These are phyloP conservation scores for Neofusicoccum laricinum DNA, from an alignment of 2,329 filamentous ascomycete species.

Conservation along the genomic window DNA sequence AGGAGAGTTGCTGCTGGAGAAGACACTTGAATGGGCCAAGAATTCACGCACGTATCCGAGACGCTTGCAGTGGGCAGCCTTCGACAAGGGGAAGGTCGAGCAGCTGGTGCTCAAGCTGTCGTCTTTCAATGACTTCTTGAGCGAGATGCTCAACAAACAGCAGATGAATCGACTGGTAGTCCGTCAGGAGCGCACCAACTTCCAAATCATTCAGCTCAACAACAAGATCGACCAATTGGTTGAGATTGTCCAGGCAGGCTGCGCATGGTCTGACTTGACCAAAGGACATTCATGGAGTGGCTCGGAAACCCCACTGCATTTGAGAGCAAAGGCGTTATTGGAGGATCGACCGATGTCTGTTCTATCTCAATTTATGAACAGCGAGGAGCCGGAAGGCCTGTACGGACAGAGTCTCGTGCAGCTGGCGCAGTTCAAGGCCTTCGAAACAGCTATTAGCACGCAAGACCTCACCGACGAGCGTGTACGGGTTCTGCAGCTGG, in stretches of 20 bases:
- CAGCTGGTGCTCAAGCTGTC: conserved; percentile 30
- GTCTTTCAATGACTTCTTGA: conserved; percentile 36
- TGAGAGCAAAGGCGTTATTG: conserved; percentile 17
- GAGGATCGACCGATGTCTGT: conserved; percentile 20
- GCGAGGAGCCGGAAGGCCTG: conserved; percentile 13
- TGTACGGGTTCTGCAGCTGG: conserved; percentile 24
- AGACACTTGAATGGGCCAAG: conserved; percentile 29
- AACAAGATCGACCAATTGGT: conserved; percentile 33
- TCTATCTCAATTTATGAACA: conserved; percentile 17
- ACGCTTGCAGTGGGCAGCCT: conserved; percentile 32
- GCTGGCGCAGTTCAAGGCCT: conserved; percentile 35
- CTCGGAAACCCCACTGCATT: conserved; percentile 15
- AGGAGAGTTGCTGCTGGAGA: conserved; percentile 26
- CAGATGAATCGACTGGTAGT: conserved; percentile 29
- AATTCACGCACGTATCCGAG: conserved; percentile 25
- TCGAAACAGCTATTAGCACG: conserved; percentile 33
- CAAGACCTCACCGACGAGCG: conserved; percentile 26
- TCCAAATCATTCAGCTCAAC: conserved; percentile 38
- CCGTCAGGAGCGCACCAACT: conserved; percentile 33
- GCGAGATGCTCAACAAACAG: conserved; percentile 30
- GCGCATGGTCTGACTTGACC: conserved; percentile 18
- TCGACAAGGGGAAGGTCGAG: conserved; percentile 32
- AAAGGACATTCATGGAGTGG: background rate
- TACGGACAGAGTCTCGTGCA: conserved; percentile 24
- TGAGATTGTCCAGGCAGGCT: conserved; percentile 30